Base-by-base conservation (phyloP, 2,329 filamentous ascomycete species). In the Pseudogymnoascus sp. region DNA sequence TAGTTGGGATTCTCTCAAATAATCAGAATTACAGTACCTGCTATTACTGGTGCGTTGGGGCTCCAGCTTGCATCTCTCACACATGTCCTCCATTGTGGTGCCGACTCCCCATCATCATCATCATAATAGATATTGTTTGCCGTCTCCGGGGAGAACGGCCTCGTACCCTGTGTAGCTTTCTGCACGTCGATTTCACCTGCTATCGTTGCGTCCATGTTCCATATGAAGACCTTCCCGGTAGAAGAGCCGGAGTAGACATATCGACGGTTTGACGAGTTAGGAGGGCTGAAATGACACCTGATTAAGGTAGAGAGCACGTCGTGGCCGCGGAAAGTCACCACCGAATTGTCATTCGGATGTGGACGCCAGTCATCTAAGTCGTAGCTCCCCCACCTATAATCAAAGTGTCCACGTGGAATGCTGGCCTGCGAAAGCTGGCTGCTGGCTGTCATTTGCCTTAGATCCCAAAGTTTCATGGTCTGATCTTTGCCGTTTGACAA, bases 401-500 rank as follows among this genome's bases (percentile, higher is more conserved):
- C 90, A 71, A 90, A 93, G 65, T 82, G 80, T 49, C 82, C 84
- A 55, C 49, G 49, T 35, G n/a, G 49, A 33, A 35, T 35, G 28
- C 28, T 55, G 28, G 12, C 49, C 21, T 33, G 5, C 3, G 49
- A 55, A 18, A 55, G 8, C 16, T 70, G 66, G 23, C 73, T 73
- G 21, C 74, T 74, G 0, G 82, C 84, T 4, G 86, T 86, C 80
- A 95, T 90, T 81, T 90, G 96, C 60, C 93, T 83, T 62, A 97
- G 74, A 74, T 99, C 95, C 95, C 95, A 99, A 0, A 99, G 82
- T 76, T 97, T 97, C 85, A 96, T 96, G 43, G 88, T 93, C 75
- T 97, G 95, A 72, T 99, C 95, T 73, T 97, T 99, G 65, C 87
- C 91, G 70, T 99, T 99, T 67, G 88, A 93, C 25, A 99, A 83